Conservation (phyloP, 345 rosid genomes). For the Gossypium thurberi region DNA sequence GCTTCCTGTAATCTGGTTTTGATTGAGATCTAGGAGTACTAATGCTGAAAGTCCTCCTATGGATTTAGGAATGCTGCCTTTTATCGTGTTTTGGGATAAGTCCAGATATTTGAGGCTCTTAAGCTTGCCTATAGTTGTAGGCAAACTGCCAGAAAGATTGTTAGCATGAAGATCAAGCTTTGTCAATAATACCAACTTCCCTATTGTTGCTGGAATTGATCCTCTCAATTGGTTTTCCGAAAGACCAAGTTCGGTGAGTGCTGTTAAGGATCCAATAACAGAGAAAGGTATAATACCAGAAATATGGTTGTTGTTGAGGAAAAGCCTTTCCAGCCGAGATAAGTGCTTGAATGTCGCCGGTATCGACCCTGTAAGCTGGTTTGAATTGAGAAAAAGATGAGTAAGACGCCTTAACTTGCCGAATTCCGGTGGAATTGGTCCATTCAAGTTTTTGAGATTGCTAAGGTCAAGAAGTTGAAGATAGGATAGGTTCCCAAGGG, state of each 20-base stretch:
- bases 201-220: conserved; percentile 31
- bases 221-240: conserved; percentile 42
- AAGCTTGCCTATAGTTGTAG: conserved; percentile 34
- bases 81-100: conserved; percentile 37
- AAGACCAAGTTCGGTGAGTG: conserved; percentile 36
- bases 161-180: conserved; percentile 45
- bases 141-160: conserved; percentile 38
- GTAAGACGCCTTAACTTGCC: conserved; percentile 31
- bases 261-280: conserved; percentile 24
- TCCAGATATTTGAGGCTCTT: conserved; percentile 37
- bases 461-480: conserved; percentile 48
- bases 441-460: conserved; percentile 42
- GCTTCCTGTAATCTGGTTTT: conserved; percentile 36
- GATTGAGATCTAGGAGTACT: conserved; percentile 34
- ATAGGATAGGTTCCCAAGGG: conserved; percentile 36
- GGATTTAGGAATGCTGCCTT: conserved; percentile 39
- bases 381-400: conserved; percentile 40
- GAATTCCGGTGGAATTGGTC: conserved; percentile 36
- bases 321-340: conserved; percentile 25
- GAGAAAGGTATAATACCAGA: conserved; percentile 33
- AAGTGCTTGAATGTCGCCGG: conserved; percentile 34
- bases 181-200: conserved; percentile 25
- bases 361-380: conserved; percentile 42
- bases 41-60: conserved; percentile 34
- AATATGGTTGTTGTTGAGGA: conserved; percentile 30